A percentile compares a stretch with the other conserved stretches of the same genome.
These are phyloP conservation scores for Casuarina cunninghamiana DNA, from an alignment of 306 rosid genomes.

Conservation along the genomic window DNA sequence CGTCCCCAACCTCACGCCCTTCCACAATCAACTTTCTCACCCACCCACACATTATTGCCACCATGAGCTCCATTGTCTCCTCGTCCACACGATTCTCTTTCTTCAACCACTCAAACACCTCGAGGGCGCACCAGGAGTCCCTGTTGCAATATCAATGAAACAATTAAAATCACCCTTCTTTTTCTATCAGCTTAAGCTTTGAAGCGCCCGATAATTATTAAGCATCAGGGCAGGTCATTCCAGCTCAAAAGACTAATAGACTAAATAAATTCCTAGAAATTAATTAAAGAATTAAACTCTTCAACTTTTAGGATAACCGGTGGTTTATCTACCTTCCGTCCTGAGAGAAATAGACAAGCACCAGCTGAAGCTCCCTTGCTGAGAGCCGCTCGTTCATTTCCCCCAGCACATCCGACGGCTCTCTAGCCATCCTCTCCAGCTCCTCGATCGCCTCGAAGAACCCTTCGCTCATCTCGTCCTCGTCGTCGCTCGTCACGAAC, in stretches of 20 bases:
- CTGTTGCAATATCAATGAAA: conserved; percentile 15
- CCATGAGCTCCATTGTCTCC: conserved; percentile 99
- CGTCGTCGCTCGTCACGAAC: conserved; percentile 80
- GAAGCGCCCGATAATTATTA: no score
- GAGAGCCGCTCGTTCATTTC: conserved; percentile 95
- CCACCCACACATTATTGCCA: conserved; percentile 91
- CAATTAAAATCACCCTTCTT: no score
- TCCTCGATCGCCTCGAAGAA: conserved; percentile 93
- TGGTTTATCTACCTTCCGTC: conserved; percentile 50
- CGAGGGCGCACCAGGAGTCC: conserved; percentile 97
- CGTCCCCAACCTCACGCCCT: conserved; percentile 61
- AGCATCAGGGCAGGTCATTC: no score
- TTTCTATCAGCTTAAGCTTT: no score
- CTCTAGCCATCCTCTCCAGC: conserved; percentile 88
- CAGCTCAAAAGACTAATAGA: no score
- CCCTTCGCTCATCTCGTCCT: conserved; percentile 90
- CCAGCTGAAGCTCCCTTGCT: conserved; percentile 84
- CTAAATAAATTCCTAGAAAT: no score
- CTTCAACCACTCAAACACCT: conserved; percentile 96
- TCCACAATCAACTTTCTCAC: conserved; percentile 77
- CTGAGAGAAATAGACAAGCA: conserved; percentile 86
- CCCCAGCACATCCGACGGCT: conserved; percentile 92
- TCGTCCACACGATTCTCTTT: conserved; percentile 91
- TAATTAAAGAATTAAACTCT: no score
- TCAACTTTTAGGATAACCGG: no score